phyloP scores from a whole-genome alignment of 768 basidiomycete genomes.

The Hypholoma fasciculare region DNA sequence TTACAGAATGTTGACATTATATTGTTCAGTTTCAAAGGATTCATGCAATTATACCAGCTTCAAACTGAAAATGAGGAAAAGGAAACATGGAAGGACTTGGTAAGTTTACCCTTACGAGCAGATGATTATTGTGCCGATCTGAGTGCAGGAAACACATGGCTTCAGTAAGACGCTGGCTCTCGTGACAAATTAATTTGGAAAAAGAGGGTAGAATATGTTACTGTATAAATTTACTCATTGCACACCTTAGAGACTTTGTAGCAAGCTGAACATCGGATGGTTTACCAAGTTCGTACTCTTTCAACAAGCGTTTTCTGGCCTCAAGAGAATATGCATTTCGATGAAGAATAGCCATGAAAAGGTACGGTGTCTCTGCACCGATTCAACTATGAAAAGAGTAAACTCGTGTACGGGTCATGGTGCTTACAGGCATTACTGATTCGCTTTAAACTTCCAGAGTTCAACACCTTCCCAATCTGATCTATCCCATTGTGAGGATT shows the following conservation, averaged over 20 bases:
- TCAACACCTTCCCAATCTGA: constrained; percentile 83
- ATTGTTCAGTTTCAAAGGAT: constrained; percentile 76
- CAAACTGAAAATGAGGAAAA: constrained; percentile 84
- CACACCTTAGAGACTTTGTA: too few relatives aligned
- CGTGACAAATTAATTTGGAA: constrained; percentile 26
- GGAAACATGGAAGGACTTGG: constrained; percentile 84
- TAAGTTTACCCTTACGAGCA: constrained; percentile 30
- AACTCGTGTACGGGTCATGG: neutral
- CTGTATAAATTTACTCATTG: neutral
- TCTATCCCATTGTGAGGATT: constrained; percentile 58
- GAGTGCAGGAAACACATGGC: constrained; percentile 64
- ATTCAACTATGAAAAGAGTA: too few relatives aligned
- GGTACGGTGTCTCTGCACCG: too few relatives aligned
- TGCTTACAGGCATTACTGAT: constrained; percentile 5
- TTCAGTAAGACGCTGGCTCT: constrained; percentile 69
- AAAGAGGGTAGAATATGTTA: neutral
- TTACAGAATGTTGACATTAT: neutral
- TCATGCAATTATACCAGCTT: constrained; percentile 81
- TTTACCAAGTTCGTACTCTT: too few relatives aligned
- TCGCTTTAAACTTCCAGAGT: constrained; percentile 63
- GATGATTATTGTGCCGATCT: constrained; percentile 4
- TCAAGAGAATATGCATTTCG: too few relatives aligned
- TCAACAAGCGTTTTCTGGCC: too few relatives aligned
- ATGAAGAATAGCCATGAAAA: too few relatives aligned
- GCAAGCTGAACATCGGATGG: too few relatives aligned